Percentiles rank a stretch among this genome's conserved stretches.
Conservation (phyloP, 352 stramenopile genomes). For the Hyaloperonospora brassicae region DNA sequence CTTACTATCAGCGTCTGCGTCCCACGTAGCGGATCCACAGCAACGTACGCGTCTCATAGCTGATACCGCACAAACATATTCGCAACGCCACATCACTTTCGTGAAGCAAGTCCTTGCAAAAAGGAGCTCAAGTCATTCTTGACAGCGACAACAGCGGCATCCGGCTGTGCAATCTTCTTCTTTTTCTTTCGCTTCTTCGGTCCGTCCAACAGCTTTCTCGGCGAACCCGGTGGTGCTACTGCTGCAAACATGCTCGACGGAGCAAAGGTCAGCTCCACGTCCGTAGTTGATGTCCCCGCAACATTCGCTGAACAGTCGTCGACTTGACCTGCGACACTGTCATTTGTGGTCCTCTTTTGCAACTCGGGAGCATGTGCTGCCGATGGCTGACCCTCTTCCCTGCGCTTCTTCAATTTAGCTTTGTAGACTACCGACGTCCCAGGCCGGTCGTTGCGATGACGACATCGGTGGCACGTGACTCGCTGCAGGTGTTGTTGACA, state of each 20-base stretch:
- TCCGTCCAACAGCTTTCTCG: conserved; percentile 60
- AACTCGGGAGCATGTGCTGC: neutral
- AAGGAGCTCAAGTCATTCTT: conserved; percentile 68
- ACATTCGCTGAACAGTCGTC: neutral
- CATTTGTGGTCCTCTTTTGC: conserved; percentile 31
- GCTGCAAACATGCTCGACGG: conserved; percentile 39
- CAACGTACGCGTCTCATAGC: neutral
- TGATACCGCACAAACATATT: neutral
- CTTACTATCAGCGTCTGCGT: conserved; percentile 9
- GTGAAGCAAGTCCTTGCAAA: conserved; percentile 34
- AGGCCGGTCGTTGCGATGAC: conserved; percentile 35
- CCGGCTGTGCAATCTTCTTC: conserved; percentile 22
- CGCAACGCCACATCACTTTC: conserved; percentile 22
- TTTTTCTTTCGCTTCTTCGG: conserved; percentile 67
- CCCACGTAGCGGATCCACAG: conserved; percentile 15
- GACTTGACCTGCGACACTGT: neutral
- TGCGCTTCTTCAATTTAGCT: conserved; percentile 41
- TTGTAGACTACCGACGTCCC: conserved; percentile 48
- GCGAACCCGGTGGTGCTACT: conserved; percentile 39
- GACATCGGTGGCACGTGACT: conserved; percentile 47
- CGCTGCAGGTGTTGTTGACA: conserved; percentile 21
- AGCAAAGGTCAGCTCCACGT: conserved; percentile 8
- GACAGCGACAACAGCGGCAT: conserved; percentile 37
- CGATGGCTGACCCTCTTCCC: conserved; percentile 7
- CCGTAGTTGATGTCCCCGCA: neutral